Evolutionary conservation across 495 filamentous ascomycete species (phyloP).

Genomic region (Tuber calosporum): DNA sequence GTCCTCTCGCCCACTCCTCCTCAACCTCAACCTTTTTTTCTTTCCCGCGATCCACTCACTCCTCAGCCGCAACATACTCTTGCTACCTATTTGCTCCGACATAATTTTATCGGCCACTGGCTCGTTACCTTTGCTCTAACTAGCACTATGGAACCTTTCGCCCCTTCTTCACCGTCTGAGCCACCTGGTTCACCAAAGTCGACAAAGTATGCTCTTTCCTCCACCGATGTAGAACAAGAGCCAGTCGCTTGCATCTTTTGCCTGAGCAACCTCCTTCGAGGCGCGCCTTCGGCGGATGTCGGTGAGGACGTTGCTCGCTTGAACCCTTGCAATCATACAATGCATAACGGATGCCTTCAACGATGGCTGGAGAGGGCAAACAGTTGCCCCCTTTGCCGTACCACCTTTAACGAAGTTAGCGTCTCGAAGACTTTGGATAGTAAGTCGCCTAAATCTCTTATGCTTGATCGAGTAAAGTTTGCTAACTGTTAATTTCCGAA

Average conservation of each 20-base stretch:
- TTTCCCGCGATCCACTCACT: neutral
- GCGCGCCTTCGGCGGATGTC: conserved; percentile 16
- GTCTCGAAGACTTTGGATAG: conserved; percentile 70
- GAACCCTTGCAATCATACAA: conserved; percentile 68
- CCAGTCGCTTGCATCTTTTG: conserved; percentile 37
- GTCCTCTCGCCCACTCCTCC: conserved; percentile 27
- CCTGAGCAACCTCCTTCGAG: conserved; percentile 31
- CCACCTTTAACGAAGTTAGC: conserved; percentile 80
- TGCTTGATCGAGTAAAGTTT: conserved; percentile 12
- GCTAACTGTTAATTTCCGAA: conserved; percentile 43
- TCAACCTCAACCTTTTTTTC: conserved; percentile 8
- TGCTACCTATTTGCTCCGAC: neutral
- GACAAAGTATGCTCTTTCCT: conserved; percentile 14
- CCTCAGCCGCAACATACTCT: neutral
- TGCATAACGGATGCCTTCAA: conserved; percentile 85
- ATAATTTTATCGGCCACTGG: neutral
- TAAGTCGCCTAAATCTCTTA: conserved; percentile 47
- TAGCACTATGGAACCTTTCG: conserved; percentile 20
- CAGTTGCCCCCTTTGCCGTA: conserved; percentile 93
- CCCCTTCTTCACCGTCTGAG: conserved; percentile 9
- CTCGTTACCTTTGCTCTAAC: neutral
- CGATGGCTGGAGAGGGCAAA: conserved; percentile 95
- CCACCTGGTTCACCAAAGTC: conserved; percentile 17
- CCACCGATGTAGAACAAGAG: conserved; percentile 26
- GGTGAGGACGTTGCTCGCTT: conserved; percentile 37